Conservation (phyloP, 202 grass and related monocot genomes). For the Dendrocalamus latiflorus region DNA sequence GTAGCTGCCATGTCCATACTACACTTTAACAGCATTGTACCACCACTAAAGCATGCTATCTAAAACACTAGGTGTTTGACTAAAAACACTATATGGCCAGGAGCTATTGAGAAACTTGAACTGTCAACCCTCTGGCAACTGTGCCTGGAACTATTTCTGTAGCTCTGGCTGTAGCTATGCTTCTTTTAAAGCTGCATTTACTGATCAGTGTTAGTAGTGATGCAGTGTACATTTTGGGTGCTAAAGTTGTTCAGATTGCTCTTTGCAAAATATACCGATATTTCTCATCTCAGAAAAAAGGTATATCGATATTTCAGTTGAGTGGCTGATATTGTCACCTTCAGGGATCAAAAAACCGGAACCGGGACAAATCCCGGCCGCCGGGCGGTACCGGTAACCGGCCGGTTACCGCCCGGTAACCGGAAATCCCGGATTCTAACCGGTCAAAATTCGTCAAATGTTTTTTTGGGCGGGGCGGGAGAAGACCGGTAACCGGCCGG, state of each 20-base stretch:
- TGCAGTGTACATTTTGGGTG: constrained; percentile 1
- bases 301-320: neutral
- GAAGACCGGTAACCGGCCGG: no score
- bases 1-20: neutral
- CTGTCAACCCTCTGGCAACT: neutral
- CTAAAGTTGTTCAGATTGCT: neutral
- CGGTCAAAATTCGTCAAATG: no score
- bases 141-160: neutral
- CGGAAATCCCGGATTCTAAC: no score
- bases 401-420: no score
- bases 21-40: neutral
- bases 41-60: neutral
- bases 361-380: no score
- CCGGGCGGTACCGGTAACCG: no score
- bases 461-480: no score
- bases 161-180: neutral
- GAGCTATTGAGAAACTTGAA: neutral
- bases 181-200: neutral
- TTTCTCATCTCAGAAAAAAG: neutral
- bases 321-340: neutral
- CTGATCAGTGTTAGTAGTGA: neutral
- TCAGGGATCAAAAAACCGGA: no score
- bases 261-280: neutral
- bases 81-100: neutral
- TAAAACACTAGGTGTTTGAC: neutral